phyloP scores from a whole-genome alignment of 768 basidiomycete genomes.

The Tricholoma sp. region DNA sequence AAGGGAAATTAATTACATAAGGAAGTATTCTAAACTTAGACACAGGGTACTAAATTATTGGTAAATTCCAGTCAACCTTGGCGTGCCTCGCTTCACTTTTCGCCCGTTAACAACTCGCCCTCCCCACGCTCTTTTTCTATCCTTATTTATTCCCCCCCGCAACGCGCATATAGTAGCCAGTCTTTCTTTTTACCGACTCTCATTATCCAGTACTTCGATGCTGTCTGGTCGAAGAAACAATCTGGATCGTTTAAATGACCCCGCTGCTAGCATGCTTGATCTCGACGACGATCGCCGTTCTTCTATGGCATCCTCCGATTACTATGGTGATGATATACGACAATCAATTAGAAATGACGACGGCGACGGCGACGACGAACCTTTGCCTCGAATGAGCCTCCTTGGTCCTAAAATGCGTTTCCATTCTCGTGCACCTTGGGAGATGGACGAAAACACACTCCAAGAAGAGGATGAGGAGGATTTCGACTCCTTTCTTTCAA shows the following conservation, averaged over 20 bases:
- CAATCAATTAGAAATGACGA: constrained; percentile 39
- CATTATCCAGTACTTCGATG: constrained; percentile 14
- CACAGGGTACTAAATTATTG: no score
- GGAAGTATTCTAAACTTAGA: constrained; percentile 12
- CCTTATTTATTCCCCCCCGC: constrained; percentile 53
- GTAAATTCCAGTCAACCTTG: no score
- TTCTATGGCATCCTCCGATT: constrained; percentile 25
- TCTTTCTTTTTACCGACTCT: constrained; percentile 23
- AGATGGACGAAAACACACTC: constrained; percentile 47
- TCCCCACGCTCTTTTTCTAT: constrained; percentile 66
- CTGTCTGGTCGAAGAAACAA: constrained; percentile 10
- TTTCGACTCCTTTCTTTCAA: constrained; percentile 23
- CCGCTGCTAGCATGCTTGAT: constrained; percentile 49
- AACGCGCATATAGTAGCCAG: constrained; percentile 25
- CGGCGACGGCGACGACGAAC: constrained; percentile 35
- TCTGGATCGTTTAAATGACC: constrained; percentile 39
- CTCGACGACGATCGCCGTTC: constrained; percentile 48
- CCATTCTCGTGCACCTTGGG: constrained; percentile 82
- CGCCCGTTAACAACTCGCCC: no score
- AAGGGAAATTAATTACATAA: constrained; percentile 1
- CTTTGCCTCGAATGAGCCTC: constrained; percentile 55
- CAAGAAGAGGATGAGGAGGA: constrained; percentile 46
- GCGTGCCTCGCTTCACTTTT: no score
- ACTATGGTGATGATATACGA: constrained; percentile 23
- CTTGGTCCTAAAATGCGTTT: constrained; percentile 83